Percentiles rank a stretch among this genome's conserved stretches.
Conservation (phyloP, 1,284 basidiomycete genomes). For the Puccinia coronata region DNA sequence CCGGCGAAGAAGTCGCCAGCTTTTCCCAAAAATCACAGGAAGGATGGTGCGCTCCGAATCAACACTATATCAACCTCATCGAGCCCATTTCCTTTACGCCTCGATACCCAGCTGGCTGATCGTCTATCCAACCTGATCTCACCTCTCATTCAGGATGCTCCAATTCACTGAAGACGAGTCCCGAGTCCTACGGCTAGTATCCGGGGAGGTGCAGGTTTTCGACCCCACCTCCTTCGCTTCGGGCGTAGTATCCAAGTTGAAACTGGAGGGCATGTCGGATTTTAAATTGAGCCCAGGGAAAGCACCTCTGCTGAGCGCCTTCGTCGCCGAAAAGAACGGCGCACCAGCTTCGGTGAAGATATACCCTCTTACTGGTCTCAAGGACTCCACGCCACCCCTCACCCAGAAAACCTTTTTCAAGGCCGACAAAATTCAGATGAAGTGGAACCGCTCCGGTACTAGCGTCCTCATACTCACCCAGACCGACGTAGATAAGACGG, state of each 20-base stretch:
- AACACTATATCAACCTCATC: neutral
- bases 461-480: conserved; percentile 75
- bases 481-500: conserved; percentile 93
- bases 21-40: conserved; percentile 83
- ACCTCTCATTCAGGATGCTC: conserved; percentile 65
- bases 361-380: conserved; percentile 72
- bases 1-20: conserved; percentile 75
- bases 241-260: conserved; percentile 76
- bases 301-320: conserved; percentile 82
- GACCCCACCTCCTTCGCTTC: conserved; percentile 71
- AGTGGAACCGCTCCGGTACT: conserved; percentile 89
- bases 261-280: conserved; percentile 75
- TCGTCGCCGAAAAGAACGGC: conserved; percentile 93
- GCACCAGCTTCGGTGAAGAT: conserved; percentile 87
- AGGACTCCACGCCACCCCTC: conserved; percentile 64
- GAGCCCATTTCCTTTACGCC: neutral
- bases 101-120: neutral
- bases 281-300: conserved; percentile 77
- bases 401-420: conserved; percentile 90
- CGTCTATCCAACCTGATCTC: neutral
- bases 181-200: conserved; percentile 79
- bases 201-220: conserved; percentile 82
- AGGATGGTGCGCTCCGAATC: conserved; percentile 65
- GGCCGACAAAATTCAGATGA: conserved; percentile 88
- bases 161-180: conserved; percentile 90